Conservation (phyloP, 176 grass and related monocot species). For the Triticum timopheevii region DNA sequence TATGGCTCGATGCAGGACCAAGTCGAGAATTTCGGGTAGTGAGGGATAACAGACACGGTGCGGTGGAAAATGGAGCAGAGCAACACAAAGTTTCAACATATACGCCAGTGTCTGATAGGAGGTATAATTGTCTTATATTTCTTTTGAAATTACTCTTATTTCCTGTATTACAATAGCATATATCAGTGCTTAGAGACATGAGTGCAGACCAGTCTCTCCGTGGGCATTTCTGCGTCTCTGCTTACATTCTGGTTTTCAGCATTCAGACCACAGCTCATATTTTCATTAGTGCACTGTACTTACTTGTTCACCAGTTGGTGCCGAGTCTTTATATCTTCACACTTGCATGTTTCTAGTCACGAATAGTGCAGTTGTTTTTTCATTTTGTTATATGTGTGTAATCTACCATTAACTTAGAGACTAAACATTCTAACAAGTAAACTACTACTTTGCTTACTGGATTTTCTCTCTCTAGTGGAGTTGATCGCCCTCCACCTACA, state of each 20-base stretch:
- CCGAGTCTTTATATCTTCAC: background rate
- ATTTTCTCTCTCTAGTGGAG: conserved; percentile 37
- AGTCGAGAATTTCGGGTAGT: conserved; percentile 67
- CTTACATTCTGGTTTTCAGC: background rate
- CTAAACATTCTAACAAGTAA: background rate
- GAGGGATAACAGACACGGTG: conserved; percentile 66
- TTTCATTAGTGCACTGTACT: background rate
- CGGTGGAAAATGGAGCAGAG: conserved; percentile 34
- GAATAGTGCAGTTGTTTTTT: background rate
- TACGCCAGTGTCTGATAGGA: conserved; percentile 46
- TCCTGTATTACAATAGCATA: background rate
- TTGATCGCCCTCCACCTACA: conserved; percentile 28
- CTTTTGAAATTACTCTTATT: background rate
- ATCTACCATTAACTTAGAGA: background rate
- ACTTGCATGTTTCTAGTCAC: background rate
- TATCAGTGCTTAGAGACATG: background rate
- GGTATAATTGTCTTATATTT: conserved; percentile 33
- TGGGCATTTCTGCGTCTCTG: background rate
- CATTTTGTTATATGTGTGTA: background rate
- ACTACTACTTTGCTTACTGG: conserved; percentile 22
- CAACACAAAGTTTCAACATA: conserved; percentile 35
- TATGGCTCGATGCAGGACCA: conserved; percentile 49
- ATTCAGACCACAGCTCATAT: background rate
- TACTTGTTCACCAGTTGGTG: conserved; percentile 1
- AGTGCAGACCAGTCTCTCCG: background rate